phyloP scores from a whole-genome alignment of 1,284 basidiomycete genomes.

The Cryptococcus floricola region DNA sequence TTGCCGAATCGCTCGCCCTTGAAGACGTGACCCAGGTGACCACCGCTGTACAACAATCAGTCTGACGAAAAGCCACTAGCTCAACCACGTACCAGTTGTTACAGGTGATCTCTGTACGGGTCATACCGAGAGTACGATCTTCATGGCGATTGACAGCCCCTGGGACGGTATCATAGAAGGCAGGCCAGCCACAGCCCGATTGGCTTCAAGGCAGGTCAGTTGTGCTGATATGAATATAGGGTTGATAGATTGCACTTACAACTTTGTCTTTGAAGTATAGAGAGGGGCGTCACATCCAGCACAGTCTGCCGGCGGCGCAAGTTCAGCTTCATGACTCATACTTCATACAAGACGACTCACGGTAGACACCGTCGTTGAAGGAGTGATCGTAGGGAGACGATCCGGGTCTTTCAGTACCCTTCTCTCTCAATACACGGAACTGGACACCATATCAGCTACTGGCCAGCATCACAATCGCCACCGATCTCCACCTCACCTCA shows the following conservation, averaged over 20 bases:
- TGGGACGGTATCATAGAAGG: conserved; percentile 90
- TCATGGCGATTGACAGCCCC: conserved; percentile 69
- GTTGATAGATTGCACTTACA: conserved; percentile 47
- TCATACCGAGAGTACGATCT: conserved; percentile 50
- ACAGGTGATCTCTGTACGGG: conserved; percentile 47
- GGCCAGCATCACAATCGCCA: neutral
- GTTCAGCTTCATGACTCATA: neutral
- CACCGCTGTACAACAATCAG: conserved; percentile 69
- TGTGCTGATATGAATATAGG: neutral
- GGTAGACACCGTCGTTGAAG: conserved; percentile 62
- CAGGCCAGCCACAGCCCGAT: conserved; percentile 95
- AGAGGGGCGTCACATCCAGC: conserved; percentile 54
- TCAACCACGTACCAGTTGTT: conserved; percentile 39
- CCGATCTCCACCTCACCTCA: neutral
- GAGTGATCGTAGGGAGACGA: conserved; percentile 74
- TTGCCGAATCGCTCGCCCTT: conserved; percentile 67
- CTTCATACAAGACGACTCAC: conserved; percentile 20
- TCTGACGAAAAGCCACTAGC: neutral
- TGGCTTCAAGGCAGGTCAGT: conserved; percentile 46
- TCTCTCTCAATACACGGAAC: conserved; percentile 81
- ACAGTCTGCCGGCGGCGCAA: conserved; percentile 27
- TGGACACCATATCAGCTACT: conserved; percentile 39
- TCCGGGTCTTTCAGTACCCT: conserved; percentile 77
- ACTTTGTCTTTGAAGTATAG: conserved; percentile 86
- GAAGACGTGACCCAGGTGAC: conserved; percentile 91